Evolutionary conservation across 1,284 basidiomycete genomes (phyloP).

Genomic region (Phlebopus sp.): DNA sequence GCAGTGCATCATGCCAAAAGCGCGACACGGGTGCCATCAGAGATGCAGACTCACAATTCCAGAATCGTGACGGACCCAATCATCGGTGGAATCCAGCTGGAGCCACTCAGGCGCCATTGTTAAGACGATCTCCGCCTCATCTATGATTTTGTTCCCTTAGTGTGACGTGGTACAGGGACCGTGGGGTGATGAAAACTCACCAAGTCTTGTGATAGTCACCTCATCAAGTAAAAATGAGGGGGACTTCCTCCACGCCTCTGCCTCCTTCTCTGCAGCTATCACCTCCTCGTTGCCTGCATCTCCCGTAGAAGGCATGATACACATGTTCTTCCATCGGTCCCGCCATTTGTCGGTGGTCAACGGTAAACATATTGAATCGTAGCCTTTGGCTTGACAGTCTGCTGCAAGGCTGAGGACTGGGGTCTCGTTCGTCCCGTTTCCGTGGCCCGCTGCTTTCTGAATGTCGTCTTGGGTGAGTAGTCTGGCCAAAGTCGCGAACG

Average conservation of each 20-base stretch:
- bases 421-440: conserved; percentile 33
- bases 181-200: conserved; percentile 43
- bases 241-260: conserved; percentile 85
- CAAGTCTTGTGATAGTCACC: conserved; percentile 83
- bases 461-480: conserved; percentile 42
- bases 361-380: conserved; percentile 73
- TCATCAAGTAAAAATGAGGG: conserved; percentile 83
- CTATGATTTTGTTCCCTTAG: conserved; percentile 38
- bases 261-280: conserved; percentile 63
- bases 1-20: conserved; percentile 14
- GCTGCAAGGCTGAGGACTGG: conserved; percentile 49
- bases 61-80: conserved; percentile 94
- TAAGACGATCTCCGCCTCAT: conserved; percentile 80
- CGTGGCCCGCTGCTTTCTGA: conserved; percentile 16
- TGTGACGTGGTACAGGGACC: conserved; percentile 21
- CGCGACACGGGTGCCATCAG: conserved; percentile 11
- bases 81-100: conserved; percentile 89
- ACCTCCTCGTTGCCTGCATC: conserved; percentile 46
- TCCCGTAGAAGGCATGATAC: conserved; percentile 54
- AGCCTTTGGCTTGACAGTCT: conserved; percentile 55
- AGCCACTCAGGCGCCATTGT: conserved; percentile 91
- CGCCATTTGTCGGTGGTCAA: conserved; percentile 88
- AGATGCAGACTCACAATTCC: conserved; percentile 70
- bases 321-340: conserved; percentile 87
- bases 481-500: conserved; percentile 33